Base-by-base conservation (phyloP, 306 rosid genomes). In the Pyrus bretschneideri region DNA sequence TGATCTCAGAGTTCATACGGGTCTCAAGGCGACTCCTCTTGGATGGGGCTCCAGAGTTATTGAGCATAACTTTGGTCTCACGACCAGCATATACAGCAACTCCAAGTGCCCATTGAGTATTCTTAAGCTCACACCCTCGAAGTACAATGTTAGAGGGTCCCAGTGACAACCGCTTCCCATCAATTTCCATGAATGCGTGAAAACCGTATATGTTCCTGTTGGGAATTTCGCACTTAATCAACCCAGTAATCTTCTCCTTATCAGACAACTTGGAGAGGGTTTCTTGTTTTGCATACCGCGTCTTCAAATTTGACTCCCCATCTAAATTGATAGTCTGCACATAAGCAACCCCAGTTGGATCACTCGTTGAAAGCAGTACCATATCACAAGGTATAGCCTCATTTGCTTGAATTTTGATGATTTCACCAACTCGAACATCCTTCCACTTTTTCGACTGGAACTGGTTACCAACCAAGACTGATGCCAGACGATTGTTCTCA, bases 21-120 rank as follows among this genome's bases (percentile, higher is more conserved):
- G 91, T 92, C 90, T 95, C 97, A 0, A 95, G 97, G 71, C 88
- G 89, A 70, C 99, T 95, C 81, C 97, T 87, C 85, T 95, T 95
- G 19, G 99, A 95, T 31, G 97, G 97, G 83, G 99, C 97, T 67
- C 99, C 99, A 1, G 99, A 85, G 82, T 72, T 92, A 78, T 95
- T 95, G 55, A 92, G 96, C 99, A 95, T 92, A 70, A 81, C 97
- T 83, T 95, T 95, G 25, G 99, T 95, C 84, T 95, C 97, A n/a
- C 81, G 51, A 21, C 99, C 99, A 70, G 90, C 88, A 86, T 95
- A 95, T 49, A 92, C 99, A 1, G 85, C 92, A 78, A 92, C 96
- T 29, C 97, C 99, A 49, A 90, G 68, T 27, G 89, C 97, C 96
- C 96, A 92, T 23, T 18, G 77, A 23, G 99, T 95, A 38, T 95